Evolutionary conservation across 2,329 filamentous ascomycete genomes (phyloP).

Genomic region (Pyrenophora graminea): DNA sequence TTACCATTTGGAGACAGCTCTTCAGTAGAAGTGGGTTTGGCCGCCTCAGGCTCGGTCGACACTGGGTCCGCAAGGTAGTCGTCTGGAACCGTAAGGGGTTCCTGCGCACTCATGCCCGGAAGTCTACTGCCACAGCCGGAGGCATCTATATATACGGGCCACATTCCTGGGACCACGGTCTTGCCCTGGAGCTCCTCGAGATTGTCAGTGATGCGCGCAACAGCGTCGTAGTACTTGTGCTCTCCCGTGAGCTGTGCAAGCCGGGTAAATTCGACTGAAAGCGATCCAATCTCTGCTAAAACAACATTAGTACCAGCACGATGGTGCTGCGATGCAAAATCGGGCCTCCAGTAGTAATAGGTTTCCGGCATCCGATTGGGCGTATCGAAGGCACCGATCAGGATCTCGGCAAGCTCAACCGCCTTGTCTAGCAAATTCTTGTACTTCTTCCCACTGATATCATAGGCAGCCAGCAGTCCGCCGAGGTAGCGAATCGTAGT

Average conservation of each 20-base stretch:
- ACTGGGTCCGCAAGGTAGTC: constrained; percentile 8
- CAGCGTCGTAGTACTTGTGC: constrained; percentile 54
- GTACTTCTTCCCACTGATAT: constrained; percentile 61
- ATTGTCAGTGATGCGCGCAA: constrained; percentile 51
- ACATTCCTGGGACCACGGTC: constrained; percentile 55
- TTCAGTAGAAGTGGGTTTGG: constrained; percentile 20
- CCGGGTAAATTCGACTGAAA: constrained; percentile 55
- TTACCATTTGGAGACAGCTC: constrained; percentile 34
- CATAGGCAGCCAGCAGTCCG: constrained; percentile 70
- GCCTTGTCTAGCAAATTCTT: constrained; percentile 64
- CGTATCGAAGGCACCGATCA: constrained; percentile 70
- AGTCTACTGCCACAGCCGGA: constrained; percentile 42
- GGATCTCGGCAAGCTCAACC: constrained; percentile 64
- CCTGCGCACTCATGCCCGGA: constrained; percentile 29
- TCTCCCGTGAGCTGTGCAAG: constrained; percentile 54
- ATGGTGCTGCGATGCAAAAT: constrained; percentile 45
- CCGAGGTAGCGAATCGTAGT: constrained; percentile 73
- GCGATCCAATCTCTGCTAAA: constrained; percentile 54
- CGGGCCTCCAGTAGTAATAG: constrained; percentile 60
- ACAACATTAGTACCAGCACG: constrained; percentile 49
- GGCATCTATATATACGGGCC: constrained; percentile 53
- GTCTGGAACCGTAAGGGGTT: constrained; percentile 24
- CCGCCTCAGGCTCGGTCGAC: constrained; percentile 1
- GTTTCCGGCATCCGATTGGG: constrained; percentile 68
- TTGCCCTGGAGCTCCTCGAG: constrained; percentile 52